Percentiles rank a stretch among this genome's conserved stretches.
These are phyloP conservation scores for Prunus davidiana DNA, from an alignment of 306 rosid species.

Conservation along the genomic window DNA sequence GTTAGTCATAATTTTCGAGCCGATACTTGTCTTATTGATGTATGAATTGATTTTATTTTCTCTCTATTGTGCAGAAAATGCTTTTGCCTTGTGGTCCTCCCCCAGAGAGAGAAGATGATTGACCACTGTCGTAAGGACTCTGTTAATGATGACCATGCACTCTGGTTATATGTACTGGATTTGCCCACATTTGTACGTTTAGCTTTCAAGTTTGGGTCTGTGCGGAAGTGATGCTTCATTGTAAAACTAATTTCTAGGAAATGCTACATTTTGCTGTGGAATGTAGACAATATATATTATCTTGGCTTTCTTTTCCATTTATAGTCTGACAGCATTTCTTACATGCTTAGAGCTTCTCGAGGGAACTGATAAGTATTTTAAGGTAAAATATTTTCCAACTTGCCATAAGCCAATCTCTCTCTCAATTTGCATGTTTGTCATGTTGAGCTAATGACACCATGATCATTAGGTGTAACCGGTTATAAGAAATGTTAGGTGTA, in stretches of 20 bases:
- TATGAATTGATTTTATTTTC: neutral
- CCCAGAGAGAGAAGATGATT: constrained; percentile 91
- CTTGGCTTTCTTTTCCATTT: neutral
- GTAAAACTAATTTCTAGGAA: neutral
- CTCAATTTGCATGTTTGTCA: no score
- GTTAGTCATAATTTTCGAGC: neutral
- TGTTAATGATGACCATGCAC: neutral
- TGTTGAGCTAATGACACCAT: no score
- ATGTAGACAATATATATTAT: no score
- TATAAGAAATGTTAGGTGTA: no score
- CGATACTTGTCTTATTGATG: neutral
- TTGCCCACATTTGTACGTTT: neutral
- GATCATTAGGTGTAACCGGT: no score
- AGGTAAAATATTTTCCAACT: no score
- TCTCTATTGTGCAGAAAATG: constrained; percentile 62
- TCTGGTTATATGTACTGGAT: neutral
- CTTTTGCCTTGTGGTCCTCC: constrained; percentile 93
- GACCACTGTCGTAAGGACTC: constrained; percentile 8
- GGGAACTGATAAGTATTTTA: neutral
- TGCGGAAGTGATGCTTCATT: neutral
- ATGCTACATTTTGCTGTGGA: neutral
- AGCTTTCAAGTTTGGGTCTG: no score
- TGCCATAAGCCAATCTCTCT: no score
- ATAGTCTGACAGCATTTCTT: neutral
- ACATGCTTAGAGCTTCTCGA: neutral